Evolutionary conservation across 352 stramenopile genomes (phyloP).

Genomic region (Phytophthora niederhauseri): DNA sequence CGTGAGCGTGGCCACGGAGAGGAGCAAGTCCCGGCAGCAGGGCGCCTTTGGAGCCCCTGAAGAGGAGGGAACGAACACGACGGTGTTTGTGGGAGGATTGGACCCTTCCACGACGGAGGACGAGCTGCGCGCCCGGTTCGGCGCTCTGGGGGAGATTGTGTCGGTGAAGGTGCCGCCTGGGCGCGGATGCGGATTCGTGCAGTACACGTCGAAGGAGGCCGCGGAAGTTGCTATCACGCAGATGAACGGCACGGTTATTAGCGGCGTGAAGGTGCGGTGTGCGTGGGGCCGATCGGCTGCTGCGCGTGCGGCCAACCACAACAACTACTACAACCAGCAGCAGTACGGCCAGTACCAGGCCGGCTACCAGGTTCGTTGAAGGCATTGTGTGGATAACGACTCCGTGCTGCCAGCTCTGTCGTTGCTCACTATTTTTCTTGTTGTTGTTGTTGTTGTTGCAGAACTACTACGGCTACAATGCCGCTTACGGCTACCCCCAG

Average conservation of each 20-base stretch:
- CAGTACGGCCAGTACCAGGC: slow-evolving; percentile 57
- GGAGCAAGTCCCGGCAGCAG: slow-evolving; percentile 54
- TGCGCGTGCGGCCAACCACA: slow-evolving; percentile 43
- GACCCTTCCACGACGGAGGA: slow-evolving; percentile 84
- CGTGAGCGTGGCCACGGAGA: slow-evolving; percentile 90
- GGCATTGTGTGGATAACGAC: neutral
- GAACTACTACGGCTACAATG: slow-evolving; percentile 70
- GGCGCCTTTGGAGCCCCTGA: slow-evolving; percentile 37
- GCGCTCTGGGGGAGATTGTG: slow-evolving; percentile 74
- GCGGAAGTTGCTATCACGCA: slow-evolving; percentile 89
- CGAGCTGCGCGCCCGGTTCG: slow-evolving; percentile 85
- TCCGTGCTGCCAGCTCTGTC: slow-evolving; percentile 4
- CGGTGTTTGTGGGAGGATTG: slow-evolving; percentile 92
- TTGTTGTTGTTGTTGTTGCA: slow-evolving; percentile 16
- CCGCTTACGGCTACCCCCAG: slow-evolving; percentile 50
- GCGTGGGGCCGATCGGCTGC: slow-evolving; percentile 88
- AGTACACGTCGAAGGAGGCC: slow-evolving; percentile 83
- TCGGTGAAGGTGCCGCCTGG: slow-evolving; percentile 58
- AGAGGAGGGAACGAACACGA: slow-evolving; percentile 85
- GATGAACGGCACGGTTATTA: slow-evolving; percentile 88
- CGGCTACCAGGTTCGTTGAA: slow-evolving; percentile 45
- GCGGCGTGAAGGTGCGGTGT: slow-evolving; percentile 84
- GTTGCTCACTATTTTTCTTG: neutral
- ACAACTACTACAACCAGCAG: slow-evolving; percentile 62
- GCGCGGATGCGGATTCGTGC: slow-evolving; percentile 92